phyloP scores from a whole-genome alignment of 176 grass and related monocot species.

The Avena eriantha region DNA sequence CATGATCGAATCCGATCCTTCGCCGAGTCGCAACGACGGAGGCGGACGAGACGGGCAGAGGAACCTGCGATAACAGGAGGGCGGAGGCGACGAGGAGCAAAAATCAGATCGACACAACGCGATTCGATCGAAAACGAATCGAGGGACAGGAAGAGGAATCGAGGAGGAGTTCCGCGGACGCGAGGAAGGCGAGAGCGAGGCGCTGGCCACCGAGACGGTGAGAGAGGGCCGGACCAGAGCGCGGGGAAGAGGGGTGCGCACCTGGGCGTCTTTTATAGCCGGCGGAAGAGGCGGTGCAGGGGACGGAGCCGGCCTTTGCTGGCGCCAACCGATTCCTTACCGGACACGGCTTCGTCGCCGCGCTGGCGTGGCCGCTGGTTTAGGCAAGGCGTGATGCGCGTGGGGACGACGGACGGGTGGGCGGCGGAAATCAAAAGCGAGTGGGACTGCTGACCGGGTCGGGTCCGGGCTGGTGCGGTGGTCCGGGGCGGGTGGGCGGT shows the following conservation, averaged over 20 bases:
- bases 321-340: conserved; percentile 34
- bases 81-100: background rate
- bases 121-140: background rate
- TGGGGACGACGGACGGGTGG: background rate
- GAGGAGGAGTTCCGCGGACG: background rate
- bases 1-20: background rate
- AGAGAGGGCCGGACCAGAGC: background rate
- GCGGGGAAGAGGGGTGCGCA: background rate
- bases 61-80: conserved; percentile 31
- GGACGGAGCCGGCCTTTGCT: background rate
- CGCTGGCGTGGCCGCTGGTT: background rate
- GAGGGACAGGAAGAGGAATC: background rate
- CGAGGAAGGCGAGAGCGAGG: background rate
- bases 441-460: conserved; percentile 12
- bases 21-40: background rate
- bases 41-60: background rate
- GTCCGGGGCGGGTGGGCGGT: background rate
- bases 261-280: conserved; percentile 26
- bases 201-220: background rate
- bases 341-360: conserved; percentile 28
- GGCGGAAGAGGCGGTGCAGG: conserved; percentile 6
- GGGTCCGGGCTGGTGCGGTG: background rate
- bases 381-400: too few relatives aligned
- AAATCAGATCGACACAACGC: conserved; percentile 11
- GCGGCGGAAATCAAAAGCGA: background rate